Percentiles rank a stretch among this genome's conserved stretches.
These are phyloP conservation scores for Aspergillus funiculosus DNA, from an alignment of 495 filamentous ascomycete genomes.

Conservation along the genomic window DNA sequence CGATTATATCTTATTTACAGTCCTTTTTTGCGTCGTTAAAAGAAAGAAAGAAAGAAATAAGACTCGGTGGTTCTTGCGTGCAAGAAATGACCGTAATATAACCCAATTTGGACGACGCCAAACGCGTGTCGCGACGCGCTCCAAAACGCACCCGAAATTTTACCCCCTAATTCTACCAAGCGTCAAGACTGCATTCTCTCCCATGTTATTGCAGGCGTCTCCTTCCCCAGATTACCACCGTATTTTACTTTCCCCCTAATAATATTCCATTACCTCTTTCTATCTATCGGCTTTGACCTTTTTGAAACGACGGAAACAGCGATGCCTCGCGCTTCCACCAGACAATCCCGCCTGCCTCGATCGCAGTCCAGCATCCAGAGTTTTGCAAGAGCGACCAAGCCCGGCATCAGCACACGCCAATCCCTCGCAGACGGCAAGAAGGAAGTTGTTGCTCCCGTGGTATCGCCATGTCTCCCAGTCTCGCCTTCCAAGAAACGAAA, in stretches of 20 bases:
- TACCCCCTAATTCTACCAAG: not conserved
- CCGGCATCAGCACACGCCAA: conserved; percentile 25
- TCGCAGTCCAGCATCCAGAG: conserved; percentile 35
- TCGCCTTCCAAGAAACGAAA: conserved; percentile 47
- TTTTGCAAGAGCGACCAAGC: conserved; percentile 42
- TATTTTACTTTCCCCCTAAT: conserved; percentile 23
- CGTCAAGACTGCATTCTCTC: conserved; percentile 1
- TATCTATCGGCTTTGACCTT: conserved; percentile 7
- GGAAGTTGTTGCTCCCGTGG: conserved; percentile 7
- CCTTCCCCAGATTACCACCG: conserved; percentile 4
- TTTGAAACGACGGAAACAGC: conserved; percentile 20
- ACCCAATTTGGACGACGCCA: conserved; percentile 10
- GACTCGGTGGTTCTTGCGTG: too few species aligned
- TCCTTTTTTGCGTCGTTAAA: too few species aligned
- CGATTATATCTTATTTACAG: too few species aligned
- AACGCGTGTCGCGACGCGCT: conserved; percentile 12
- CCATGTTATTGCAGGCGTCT: conserved; percentile 1
- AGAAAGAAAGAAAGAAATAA: too few species aligned
- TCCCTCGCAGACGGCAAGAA: conserved; percentile 20
- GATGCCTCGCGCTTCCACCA: conserved; percentile 35
- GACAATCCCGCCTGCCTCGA: conserved; percentile 29
- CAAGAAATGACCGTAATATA: conserved; percentile 9
- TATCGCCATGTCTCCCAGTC: conserved; percentile 17
- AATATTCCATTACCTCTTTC: conserved; percentile 14
- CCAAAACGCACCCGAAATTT: conserved; percentile 7